phyloP scores from a whole-genome alignment of 2,329 filamentous ascomycete species.

The Alternaria sp. region DNA sequence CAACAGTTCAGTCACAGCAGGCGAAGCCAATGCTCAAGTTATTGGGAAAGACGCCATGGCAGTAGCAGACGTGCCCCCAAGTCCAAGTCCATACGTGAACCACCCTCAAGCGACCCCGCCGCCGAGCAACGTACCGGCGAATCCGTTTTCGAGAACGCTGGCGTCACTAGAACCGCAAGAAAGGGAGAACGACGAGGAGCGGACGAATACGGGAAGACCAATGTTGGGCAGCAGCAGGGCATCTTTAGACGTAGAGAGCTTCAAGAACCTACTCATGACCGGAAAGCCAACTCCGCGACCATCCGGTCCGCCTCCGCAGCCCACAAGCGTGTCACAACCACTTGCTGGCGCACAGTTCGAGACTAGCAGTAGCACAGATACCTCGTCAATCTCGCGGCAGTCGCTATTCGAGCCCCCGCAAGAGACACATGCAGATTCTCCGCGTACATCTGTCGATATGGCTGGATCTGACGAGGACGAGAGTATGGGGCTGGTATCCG shows the following conservation, averaged over 20 bases:
- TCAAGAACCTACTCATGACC: constrained; percentile 78
- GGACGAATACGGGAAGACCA: constrained; percentile 35
- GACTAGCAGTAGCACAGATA: constrained; percentile 65
- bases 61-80: constrained; percentile 32
- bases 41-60: constrained; percentile 35
- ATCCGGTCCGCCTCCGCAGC: constrained; percentile 37
- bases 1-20: constrained; percentile 23
- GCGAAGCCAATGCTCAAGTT: constrained; percentile 23
- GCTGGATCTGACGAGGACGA: constrained; percentile 62
- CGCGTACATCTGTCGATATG: constrained; percentile 67
- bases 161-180: constrained; percentile 47
- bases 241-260: constrained; percentile 78
- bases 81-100: constrained; percentile 28
- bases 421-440: constrained; percentile 59
- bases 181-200: constrained; percentile 36
- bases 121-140: constrained; percentile 38
- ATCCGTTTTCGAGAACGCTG: constrained; percentile 52
- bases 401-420: constrained; percentile 64
- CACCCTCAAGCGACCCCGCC: constrained; percentile 21
- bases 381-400: constrained; percentile 66
- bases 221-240: constrained; percentile 42
- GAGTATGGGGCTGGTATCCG: constrained; percentile 35
- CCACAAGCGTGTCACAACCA: constrained; percentile 32
- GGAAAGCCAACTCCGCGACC: constrained; percentile 63
- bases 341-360: constrained; percentile 40